These are phyloP conservation scores for Malus orientalis DNA, from an alignment of 306 rosid species.

Conservation along the genomic window DNA sequence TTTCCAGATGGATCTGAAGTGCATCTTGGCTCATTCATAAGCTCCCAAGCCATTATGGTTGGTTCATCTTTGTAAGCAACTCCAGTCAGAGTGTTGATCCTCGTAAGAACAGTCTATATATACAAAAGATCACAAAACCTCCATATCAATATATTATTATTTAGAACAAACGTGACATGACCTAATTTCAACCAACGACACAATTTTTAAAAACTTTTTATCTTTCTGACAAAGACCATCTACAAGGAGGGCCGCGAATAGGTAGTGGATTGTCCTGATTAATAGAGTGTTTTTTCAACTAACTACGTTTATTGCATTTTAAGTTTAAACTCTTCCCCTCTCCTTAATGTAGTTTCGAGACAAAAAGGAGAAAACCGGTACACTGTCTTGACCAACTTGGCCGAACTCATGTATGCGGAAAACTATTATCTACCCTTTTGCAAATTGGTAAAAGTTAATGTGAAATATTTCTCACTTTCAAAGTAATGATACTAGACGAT, in stretches of 20 bases:
- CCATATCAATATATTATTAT: not conserved
- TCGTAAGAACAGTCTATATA: slow-evolving; percentile 55
- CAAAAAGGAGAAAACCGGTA: no score
- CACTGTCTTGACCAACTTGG: not conserved
- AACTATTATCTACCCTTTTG: not conserved
- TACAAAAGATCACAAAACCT: not conserved
- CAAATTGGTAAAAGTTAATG: not conserved
- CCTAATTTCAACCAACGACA: not conserved
- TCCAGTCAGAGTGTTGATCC: slow-evolving; percentile 66
- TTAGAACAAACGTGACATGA: not conserved
- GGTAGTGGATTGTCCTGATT: no score
- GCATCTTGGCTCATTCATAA: slow-evolving; percentile 84
- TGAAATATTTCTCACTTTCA: not conserved
- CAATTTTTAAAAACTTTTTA: no score
- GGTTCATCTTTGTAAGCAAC: slow-evolving; percentile 79
- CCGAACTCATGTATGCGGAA: not conserved
- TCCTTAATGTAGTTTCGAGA: no score
- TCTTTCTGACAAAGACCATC: not conserved
- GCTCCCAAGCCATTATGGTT: slow-evolving; percentile 97
- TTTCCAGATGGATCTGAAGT: slow-evolving; percentile 68
- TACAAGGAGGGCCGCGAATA: no score
- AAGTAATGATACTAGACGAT: not conserved
- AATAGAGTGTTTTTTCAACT: no score
- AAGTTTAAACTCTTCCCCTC: no score
- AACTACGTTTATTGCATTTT: no score